Evolutionary conservation across 306 rosid species (phyloP).

Genomic region (Fragaria nilgerrensis): DNA sequence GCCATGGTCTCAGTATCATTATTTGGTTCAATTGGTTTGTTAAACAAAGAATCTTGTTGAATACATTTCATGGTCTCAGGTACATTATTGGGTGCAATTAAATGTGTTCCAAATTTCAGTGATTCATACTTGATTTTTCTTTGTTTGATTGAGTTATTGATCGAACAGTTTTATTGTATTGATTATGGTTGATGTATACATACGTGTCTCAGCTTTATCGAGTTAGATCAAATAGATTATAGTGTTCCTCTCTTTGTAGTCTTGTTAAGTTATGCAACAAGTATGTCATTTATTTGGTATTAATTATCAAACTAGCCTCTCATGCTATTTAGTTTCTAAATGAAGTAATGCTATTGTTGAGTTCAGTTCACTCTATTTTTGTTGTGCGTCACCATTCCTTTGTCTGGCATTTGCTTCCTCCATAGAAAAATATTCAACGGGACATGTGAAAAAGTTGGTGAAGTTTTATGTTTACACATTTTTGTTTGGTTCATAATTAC

Average conservation of each 20-base stretch:
- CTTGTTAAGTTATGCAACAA: not conserved
- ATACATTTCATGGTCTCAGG: too few relatives aligned
- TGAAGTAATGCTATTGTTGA: not conserved
- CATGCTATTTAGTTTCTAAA: not conserved
- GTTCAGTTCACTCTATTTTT: not conserved
- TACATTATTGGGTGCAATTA: too few relatives aligned
- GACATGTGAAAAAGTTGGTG: not conserved
- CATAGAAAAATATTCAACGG: not conserved
- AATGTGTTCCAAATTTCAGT: not conserved
- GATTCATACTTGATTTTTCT: not conserved
- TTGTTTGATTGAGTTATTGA: not conserved
- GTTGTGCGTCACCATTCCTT: not conserved
- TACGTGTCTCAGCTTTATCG: not conserved
- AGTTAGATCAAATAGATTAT: not conserved
- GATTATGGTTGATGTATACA: too few relatives aligned
- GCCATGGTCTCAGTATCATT: not conserved
- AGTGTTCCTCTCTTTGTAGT: not conserved
- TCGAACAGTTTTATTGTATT: not conserved
- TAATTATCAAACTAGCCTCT: not conserved
- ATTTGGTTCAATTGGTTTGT: not conserved
- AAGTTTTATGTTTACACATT: too few relatives aligned
- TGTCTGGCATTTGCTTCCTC: too few relatives aligned
- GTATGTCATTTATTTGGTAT: not conserved
- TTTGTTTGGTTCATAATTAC: too few relatives aligned
- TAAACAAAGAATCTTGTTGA: not conserved